Percentiles rank a stretch among this genome's conserved stretches.
Conservation (phyloP, 768 basidiomycete species). For the Pulveroboletus sp. region DNA sequence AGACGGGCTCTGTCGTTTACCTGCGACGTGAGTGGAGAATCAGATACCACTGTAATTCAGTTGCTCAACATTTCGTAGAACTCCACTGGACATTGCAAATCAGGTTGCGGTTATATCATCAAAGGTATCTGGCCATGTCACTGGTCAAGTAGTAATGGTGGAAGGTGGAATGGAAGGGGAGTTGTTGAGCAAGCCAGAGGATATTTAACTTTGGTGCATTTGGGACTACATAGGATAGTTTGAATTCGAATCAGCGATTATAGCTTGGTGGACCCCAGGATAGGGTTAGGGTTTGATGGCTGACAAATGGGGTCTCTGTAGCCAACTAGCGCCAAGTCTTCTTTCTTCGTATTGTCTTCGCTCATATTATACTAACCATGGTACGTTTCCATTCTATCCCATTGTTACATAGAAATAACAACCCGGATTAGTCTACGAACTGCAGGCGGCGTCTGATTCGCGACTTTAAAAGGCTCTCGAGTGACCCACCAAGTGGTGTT, state of each 20-base stretch:
- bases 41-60: background rate
- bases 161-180: constrained; percentile 82
- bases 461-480: constrained; percentile 94
- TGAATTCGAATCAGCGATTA: too few species aligned
- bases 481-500: constrained; percentile 94
- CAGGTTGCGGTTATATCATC: constrained; percentile 66
- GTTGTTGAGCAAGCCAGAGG: constrained; percentile 41
- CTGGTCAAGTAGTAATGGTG: constrained; percentile 69
- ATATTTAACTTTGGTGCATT: constrained; percentile 13
- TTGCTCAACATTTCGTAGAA: constrained; percentile 36
- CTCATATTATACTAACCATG: constrained; percentile 13
- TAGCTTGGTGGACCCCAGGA: constrained; percentile 1
- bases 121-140: constrained; percentile 64
- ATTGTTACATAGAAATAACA: background rate
- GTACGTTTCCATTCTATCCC: constrained; percentile 7
- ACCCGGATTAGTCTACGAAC: constrained; percentile 71
- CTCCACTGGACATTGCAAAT: constrained; percentile 62
- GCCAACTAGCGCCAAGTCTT: background rate
- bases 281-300: constrained; percentile 25
- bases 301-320: constrained; percentile 16
- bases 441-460: constrained; percentile 95
- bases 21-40: constrained; percentile 58
- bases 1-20: constrained; percentile 48
- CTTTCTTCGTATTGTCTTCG: background rate
- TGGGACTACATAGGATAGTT: too few species aligned